Conservation (phyloP, 202 grass and related monocot species). For the Elaeis oleifera region DNA sequence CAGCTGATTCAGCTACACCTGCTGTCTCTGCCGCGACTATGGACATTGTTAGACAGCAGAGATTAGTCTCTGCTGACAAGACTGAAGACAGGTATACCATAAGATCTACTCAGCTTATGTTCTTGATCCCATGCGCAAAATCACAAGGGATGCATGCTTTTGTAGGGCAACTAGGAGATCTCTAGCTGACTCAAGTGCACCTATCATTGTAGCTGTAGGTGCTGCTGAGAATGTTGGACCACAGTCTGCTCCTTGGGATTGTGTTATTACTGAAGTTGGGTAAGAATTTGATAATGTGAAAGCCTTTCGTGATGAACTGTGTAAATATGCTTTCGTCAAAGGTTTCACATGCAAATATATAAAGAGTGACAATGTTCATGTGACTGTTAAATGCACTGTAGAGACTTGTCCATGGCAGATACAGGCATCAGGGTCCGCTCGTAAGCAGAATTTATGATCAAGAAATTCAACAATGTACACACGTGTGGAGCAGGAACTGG, state of each 20-base stretch:
- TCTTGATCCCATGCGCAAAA: conserved; percentile 14
- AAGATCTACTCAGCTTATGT: not conserved
- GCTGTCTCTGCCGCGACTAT: conserved; percentile 37
- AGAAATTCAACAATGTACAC: conserved; percentile 92
- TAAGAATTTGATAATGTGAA: conserved; percentile 99
- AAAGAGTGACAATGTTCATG: conserved; percentile 92
- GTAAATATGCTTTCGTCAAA: conserved; percentile 92
- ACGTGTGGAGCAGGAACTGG: conserved; percentile 76
- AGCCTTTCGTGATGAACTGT: conserved; percentile 88
- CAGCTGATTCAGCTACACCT: conserved; percentile 61
- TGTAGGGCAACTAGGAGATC: conserved; percentile 49
- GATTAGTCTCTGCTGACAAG: conserved; percentile 42
- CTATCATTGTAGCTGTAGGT: conserved; percentile 52
- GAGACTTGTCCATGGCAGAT: conserved; percentile 78
- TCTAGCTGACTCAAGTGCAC: conserved; percentile 56
- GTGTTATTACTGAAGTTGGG: conserved; percentile 85
- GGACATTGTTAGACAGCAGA: conserved; percentile 51
- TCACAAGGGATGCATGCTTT: conserved; percentile 22
- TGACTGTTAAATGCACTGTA: conserved; percentile 75
- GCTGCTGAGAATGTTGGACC: conserved; percentile 45
- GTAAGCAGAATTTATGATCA: conserved; percentile 89
- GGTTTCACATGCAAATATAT: conserved; percentile 88
- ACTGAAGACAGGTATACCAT: conserved; percentile 27
- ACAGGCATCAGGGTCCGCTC: conserved; percentile 91
- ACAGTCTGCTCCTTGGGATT: conserved; percentile 58